Evolutionary conservation across 495 filamentous ascomycete genomes (phyloP), one percentile per base, ranked within the genome.

Genomic region (Aspergillus ellipticus): DNA sequence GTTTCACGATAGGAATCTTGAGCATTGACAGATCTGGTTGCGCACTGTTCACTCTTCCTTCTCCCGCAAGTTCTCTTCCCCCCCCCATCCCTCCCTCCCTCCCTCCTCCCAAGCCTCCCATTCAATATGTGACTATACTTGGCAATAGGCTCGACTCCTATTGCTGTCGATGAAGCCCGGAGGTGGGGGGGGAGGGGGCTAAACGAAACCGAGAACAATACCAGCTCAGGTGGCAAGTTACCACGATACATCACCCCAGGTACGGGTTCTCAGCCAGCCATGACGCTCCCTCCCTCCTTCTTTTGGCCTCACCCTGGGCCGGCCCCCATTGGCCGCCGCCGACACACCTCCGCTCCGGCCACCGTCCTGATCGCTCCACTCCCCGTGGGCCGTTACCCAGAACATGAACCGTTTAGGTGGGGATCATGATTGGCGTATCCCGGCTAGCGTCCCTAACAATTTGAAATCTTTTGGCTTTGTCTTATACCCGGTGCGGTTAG

Each of bases 401-500:
- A 48, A 56, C 49, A 56, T 56, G 51, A 61, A 61, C 62, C 53
- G 62, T 65, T 65, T 43, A 8, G 51, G 56, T 57, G 62, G 55
- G 46, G 61, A 49, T 52, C 57, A 58, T 64, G 61, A 64, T 64
- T 64, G 61, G 61, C 56, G 54, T 41, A 53, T 50, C n/a, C 29
- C 17, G 20, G n/a, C 48, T 60, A 57, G 54, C 35, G 54, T 45
- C 46, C 21, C 55, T 42, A 28, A 57, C 50, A 56, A 65, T 65
- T 65, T 61, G 58, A 50, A 65, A 65, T 65, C 53, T 53, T 65
- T 61, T 56, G 55, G 41, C 49, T 64, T 56, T 48, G 24, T 52
- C 42, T 50, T 56, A 53, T 58, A 60, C 62, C 49, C 17, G 15
- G n/a, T 35, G 26, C 19, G 45, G 62, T 31, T 39, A 41, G n/a